Base-by-base conservation (phyloP, 768 basidiomycete species). In the Grammothele lineata region DNA sequence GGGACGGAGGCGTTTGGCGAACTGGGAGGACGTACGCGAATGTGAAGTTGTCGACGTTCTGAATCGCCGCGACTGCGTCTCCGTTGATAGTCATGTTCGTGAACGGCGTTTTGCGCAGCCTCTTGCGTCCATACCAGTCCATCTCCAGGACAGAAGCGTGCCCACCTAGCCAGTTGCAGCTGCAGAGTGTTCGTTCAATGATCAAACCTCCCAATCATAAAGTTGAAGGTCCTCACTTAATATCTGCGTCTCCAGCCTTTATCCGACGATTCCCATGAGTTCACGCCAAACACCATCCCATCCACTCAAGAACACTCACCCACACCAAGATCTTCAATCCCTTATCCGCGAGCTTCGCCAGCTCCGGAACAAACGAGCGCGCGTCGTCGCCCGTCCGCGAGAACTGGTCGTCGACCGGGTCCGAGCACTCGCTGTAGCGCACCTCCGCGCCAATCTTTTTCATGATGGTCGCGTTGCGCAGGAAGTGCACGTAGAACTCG, bases 41-140 rank as follows among this genome's bases (percentile, higher is more conserved):
- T 0, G 77, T 69, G 57, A 84, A 83, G 48, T 81, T 80, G 51
- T 78, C 80, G 26, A 85, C 76, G 41, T 83, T 83, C 58, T 80
- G 74, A 15, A 83, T 70, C 0, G 80, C 75, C 0, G 79, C 83
- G 4, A 85, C 74, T 0, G 77, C 53, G 5, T 59, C 62, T 1
- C 74, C 78, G 30, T 70, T 43, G 22, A 84, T 72, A 0, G 81
- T 81, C 66, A 84, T 81, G 50, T 82, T 81, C 4, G 53, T 71
- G 15, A 72, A 67, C 22, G 70, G 67, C 3, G 71, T 73, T 23
- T 53, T 58, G 44, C 67, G 68, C 19, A 74, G 55, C 0, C 63
- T 65, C 32, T 64, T 49, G 37, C 67, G 73, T 5, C 74, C 73
- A 36, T 70, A 72, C 74, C 73, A 75, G 38, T 68, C 62, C 73